Conservation (phyloP, 2,329 filamentous ascomycete species). For the Colletotrichum brevisporum region DNA sequence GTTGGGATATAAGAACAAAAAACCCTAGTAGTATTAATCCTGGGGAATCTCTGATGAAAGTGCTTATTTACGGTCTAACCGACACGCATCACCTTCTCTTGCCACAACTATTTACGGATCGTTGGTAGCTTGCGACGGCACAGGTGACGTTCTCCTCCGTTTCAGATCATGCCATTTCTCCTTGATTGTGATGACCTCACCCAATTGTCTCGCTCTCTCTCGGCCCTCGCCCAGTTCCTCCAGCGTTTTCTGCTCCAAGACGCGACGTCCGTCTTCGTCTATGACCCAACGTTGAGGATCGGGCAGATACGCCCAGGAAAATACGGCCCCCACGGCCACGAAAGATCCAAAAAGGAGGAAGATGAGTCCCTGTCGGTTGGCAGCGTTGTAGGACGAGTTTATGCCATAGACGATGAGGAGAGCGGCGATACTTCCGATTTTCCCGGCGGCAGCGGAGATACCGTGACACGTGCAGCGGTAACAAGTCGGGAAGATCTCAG, state of each 20-base stretch:
- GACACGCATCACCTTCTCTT: not conserved
- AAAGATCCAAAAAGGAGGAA: conserved; percentile 66
- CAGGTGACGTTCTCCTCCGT: conserved; percentile 47
- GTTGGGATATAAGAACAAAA: no score
- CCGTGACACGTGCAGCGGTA: conserved; percentile 75
- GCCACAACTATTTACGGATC: conserved; percentile 8
- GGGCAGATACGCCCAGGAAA: conserved; percentile 67
- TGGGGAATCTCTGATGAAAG: no score
- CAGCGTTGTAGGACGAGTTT: conserved; percentile 58
- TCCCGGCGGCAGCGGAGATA: conserved; percentile 72
- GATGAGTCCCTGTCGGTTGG: conserved; percentile 62
- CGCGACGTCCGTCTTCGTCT: conserved; percentile 51
- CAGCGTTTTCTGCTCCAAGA: conserved; percentile 62
- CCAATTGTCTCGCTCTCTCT: conserved; percentile 58
- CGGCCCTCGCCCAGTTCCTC: conserved; percentile 66
- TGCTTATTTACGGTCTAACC: no score
- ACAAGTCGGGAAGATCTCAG: conserved; percentile 75
- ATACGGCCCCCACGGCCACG: conserved; percentile 63
- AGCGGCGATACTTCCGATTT: conserved; percentile 69
- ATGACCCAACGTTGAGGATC: conserved; percentile 59
- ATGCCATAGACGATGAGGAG: conserved; percentile 66
- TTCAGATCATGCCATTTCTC: conserved; percentile 59
- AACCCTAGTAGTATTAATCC: no score
- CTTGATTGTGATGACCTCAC: conserved; percentile 59
- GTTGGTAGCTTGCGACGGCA: conserved; percentile 10